Evolutionary conservation across 352 stramenopile species (phyloP), one percentile per base, ranked within the genome.

Genomic region (Pythium phragmiticola): DNA sequence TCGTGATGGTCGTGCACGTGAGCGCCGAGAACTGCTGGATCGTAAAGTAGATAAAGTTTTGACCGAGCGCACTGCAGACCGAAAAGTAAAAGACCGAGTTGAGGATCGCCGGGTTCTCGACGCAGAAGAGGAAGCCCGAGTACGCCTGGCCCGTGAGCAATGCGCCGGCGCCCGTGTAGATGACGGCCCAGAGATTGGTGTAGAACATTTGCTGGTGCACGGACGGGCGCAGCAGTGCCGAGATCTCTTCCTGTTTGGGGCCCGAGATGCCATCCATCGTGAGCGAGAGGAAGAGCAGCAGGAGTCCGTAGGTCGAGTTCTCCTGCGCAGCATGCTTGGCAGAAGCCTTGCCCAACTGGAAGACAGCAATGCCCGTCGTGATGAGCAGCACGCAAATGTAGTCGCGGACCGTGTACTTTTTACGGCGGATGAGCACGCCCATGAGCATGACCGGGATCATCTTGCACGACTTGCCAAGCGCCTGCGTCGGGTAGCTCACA

Each of bases 21-120:
- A 99, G 88, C 43, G 97, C 95, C 74, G 98, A 98, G 78, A 99
- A 99, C 72, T 97, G 86, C 62, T 97, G 88, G 69, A 99, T 98
- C 36, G 96, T 99, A 69, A 98, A 99, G 89, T 99, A 99, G 84
- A 99, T 99, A 77, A 99, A 99, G 76, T 97, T 98, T 79, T 99
- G 97, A 23, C 97, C 97, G 50, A 99, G 74, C 33, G 97, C 96
- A 59, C 87, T 98, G 79, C 93, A 98, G 59, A 98, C 67, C 23
- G 95, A 96, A 72, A 99, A 99, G 74, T 92, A 93, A 47, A 97
- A 88, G 64, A 98, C 73, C 51, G 84, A 92, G 60, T 88, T 77
- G 53, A 90, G 75, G 71, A 95, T 92, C 46, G 82, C 74, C 6
- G 87, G 85, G 73, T 96, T 94, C 69, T 88, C 78, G 4, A 90